These are phyloP conservation scores for Miscanthus sacchariflorus DNA, from an alignment of 202 grass and related monocot species.

Conservation along the genomic window DNA sequence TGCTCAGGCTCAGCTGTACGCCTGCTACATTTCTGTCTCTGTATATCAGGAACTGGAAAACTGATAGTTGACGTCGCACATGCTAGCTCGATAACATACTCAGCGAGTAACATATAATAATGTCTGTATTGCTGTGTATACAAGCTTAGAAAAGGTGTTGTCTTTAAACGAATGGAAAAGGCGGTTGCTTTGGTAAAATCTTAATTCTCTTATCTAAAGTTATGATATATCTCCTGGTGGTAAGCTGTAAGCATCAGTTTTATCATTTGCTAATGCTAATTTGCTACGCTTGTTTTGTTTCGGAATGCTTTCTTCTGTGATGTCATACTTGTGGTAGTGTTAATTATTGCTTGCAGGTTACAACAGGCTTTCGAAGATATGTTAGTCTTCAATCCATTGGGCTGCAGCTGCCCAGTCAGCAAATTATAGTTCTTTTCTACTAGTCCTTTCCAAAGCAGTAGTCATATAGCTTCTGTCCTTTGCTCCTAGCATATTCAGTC, in stretches of 20 bases:
- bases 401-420: conserved; percentile 24
- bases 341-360: not conserved
- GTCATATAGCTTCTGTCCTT: not conserved
- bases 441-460: not conserved
- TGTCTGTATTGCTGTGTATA: not conserved
- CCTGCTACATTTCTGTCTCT: conserved; percentile 34
- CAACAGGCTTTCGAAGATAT: not conserved
- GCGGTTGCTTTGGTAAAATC: not conserved
- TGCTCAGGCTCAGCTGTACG: conserved; percentile 24
- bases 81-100: not conserved
- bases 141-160: not conserved
- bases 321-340: conserved; percentile 1
- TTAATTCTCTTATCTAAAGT: not conserved
- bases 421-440: not conserved
- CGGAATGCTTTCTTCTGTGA: not conserved
- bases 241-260: not conserved
- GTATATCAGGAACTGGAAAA: not conserved
- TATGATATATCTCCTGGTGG: not conserved
- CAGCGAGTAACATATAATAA: not conserved
- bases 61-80: conserved; percentile 27
- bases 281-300: not conserved
- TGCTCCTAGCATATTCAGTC: not conserved
- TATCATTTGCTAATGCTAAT: not conserved
- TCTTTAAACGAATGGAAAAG: conserved; percentile 10
- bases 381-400: conserved; percentile 1